These are phyloP conservation scores for Candida sphagnicola DNA, from an alignment of 805 yeast genomes.

Conservation along the genomic window DNA sequence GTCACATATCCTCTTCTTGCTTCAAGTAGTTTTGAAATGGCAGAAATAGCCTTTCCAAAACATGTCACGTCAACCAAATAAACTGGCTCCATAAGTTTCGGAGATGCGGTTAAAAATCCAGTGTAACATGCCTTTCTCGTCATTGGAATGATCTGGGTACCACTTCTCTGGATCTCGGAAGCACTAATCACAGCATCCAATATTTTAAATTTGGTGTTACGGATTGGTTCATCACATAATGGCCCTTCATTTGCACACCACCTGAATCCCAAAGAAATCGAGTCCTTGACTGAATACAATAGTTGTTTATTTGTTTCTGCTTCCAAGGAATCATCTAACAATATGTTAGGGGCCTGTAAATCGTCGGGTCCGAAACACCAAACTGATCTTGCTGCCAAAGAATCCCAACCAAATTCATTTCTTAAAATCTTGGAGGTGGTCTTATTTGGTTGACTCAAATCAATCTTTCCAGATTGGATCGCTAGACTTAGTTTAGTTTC, in stretches of 20 bases:
- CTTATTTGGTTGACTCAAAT: slow-evolving; percentile 32
- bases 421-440: slow-evolving; percentile 53
- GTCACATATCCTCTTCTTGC: slow-evolving; percentile 64
- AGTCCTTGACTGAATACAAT: slow-evolving; percentile 44
- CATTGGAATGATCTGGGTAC: slow-evolving; percentile 76
- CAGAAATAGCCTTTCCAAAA: slow-evolving; percentile 42
- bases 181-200: slow-evolving; percentile 54
- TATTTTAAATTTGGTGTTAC: slow-evolving; percentile 66
- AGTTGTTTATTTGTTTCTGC: slow-evolving; percentile 61
- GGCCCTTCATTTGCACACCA: slow-evolving; percentile 91
- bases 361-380: slow-evolving; percentile 66
- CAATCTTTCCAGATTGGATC: slow-evolving; percentile 47
- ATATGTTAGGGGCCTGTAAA: slow-evolving; percentile 43
- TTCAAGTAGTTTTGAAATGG: slow-evolving; percentile 46
- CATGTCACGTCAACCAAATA: slow-evolving; percentile 60
- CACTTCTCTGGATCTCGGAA: slow-evolving; percentile 45
- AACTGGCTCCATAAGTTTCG: slow-evolving; percentile 78
- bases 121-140: slow-evolving; percentile 80
- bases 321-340: slow-evolving; percentile 68
- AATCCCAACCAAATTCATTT: slow-evolving; percentile 70
- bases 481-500: slow-evolving; percentile 47
- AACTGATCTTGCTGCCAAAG: slow-evolving; percentile 73
- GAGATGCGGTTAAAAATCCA: slow-evolving; percentile 73
- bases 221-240: slow-evolving; percentile 77
- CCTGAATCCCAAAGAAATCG: slow-evolving; percentile 71